phyloP scores from a whole-genome alignment of 2,329 filamentous ascomycete species.

The Paracamarosporium sp. region DNA sequence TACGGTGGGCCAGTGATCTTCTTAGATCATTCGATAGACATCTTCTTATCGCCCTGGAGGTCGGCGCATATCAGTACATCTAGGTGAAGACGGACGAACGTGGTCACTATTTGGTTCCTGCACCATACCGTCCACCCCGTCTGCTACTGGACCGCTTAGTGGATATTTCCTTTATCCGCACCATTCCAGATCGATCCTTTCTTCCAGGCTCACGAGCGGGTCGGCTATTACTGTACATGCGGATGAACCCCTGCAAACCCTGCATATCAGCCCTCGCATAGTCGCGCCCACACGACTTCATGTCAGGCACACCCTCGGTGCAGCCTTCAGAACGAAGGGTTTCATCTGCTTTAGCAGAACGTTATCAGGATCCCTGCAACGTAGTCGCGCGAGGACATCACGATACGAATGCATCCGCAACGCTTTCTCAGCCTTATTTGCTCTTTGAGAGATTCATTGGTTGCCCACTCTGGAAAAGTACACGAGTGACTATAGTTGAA shows the following conservation, averaged over 20 bases:
- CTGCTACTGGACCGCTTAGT: conserved; percentile 30
- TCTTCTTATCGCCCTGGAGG: conserved; percentile 13
- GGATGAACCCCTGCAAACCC: conserved; percentile 14
- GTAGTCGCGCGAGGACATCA: conserved; percentile 18
- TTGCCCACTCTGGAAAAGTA: background rate
- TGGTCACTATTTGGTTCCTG: conserved; percentile 16
- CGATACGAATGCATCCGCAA: conserved; percentile 17
- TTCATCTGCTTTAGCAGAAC: conserved; percentile 8
- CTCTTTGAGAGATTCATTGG: conserved; percentile 12
- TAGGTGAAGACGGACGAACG: conserved; percentile 14
- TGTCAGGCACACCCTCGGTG: conserved; percentile 24
- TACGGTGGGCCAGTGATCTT: background rate
- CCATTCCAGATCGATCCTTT: conserved; percentile 26
- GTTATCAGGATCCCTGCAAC: conserved; percentile 14
- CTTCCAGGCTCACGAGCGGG: conserved; percentile 8
- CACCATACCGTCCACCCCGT: conserved; percentile 6
- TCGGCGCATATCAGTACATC: conserved; percentile 14
- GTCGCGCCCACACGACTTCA: conserved; percentile 26
- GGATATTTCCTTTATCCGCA: conserved; percentile 28
- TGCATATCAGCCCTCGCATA: conserved; percentile 21
- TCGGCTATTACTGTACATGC: conserved; percentile 27
- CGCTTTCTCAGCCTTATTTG: background rate
- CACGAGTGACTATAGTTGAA: conserved; percentile 10
- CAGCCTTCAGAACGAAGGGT: conserved; percentile 1
- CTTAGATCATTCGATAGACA: conserved; percentile 9